Evolutionary conservation across 2,329 filamentous ascomycete genomes (phyloP), one percentile per base, ranked within the genome.

Genomic region (Fusarium xyrophilum): DNA sequence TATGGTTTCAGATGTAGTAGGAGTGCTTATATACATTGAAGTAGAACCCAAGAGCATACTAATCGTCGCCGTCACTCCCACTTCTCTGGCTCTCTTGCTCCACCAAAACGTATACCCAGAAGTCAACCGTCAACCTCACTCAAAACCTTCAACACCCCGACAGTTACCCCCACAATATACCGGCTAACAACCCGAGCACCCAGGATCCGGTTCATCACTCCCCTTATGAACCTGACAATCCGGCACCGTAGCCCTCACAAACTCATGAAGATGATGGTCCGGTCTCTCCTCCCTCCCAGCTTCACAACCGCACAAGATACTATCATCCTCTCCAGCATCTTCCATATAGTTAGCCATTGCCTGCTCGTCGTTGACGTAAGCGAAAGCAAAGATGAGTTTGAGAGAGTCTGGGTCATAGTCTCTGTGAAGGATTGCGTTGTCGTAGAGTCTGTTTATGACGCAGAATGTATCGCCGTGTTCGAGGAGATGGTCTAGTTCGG

Each of bases 221-320:
- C 6, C 9, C 3, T 3, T 11, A 8, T 61, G 59, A 4, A 15
- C 14, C 25, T 35, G 11, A 19, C 44, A 60, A 8, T 52, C 25
- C 3, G 38, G n/a, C 1, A 8, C 27, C 0, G n/a, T 25, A 6
- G n/a, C 25, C 1, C 21, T 32, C 10, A 61, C 6, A 19, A 19
- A 21, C 5, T 53, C 59, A 32, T 52, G n/a, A 1, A 61, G 11
- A 11, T 23, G 14, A 28, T 61, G 55, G 14, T 60, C 58, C 7
- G n/a, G 3, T 0, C 55, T 44, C 3, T 39, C 44, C 1, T 14
- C 2, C 5, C 2, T 10, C 3, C 25, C 19, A 1, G 28, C 7
- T 8, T 21, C 36, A 9, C 38, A 61, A 14, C 39, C 21, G 6
- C 44, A 61, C 3, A 23, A 4, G 6, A 28, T 8, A 1, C 5